Evolutionary conservation across 352 stramenopile species (phyloP), one percentile per base, ranked within the genome.

Genomic region (Globisporangium spiculum): DNA sequence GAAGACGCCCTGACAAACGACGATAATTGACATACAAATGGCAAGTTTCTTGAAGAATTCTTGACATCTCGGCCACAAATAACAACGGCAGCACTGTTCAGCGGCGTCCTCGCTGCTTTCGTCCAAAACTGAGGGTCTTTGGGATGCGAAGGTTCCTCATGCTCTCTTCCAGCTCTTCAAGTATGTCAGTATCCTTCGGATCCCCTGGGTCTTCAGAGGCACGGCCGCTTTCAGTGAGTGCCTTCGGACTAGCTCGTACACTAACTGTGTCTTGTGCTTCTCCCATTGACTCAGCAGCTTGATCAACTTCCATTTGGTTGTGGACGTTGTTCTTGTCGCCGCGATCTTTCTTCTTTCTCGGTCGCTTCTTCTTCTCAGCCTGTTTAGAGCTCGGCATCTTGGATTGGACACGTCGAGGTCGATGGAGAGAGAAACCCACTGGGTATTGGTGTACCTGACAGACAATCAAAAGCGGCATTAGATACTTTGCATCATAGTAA

Each of bases 361-460:
- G 69, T 55, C 75, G 72, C 41, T 73, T 68, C 54, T 76, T 80
- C 59, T 77, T 80, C 10, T 66, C 50, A 7, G 63, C 60, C 44
- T 73, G 59, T 44, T 65, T 76, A 30, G 27, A 72, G 24, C 6
- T 52, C 30, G 55, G 0, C 32, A 44, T 16, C 2, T 54, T 27
- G 20, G 50, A 26, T 36, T 65, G 46, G 9, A 14, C 26, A 24
- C 63, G 34, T 7, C 73, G 71, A n/a, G 60, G 56, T 4, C 66
- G 36, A n/a, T 83, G 70, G 61, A 84, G 83, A 0, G 73, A 75
- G 48, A 87, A 89, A 0, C 64, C 70, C 10, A 61, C 26, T 4
- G 78, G 80, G 48, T 84, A 89, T 24, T 79, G 63, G 48, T 89
- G 80, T 55, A 79, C 69, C 61, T 69, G 30, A 12, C 7, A 57